Percentiles rank a stretch among this genome's conserved stretches.
These are phyloP conservation scores for Gryganskiella cystojenkinii DNA, from an alignment of 192 early-diverging fungal species.

Conservation along the genomic window DNA sequence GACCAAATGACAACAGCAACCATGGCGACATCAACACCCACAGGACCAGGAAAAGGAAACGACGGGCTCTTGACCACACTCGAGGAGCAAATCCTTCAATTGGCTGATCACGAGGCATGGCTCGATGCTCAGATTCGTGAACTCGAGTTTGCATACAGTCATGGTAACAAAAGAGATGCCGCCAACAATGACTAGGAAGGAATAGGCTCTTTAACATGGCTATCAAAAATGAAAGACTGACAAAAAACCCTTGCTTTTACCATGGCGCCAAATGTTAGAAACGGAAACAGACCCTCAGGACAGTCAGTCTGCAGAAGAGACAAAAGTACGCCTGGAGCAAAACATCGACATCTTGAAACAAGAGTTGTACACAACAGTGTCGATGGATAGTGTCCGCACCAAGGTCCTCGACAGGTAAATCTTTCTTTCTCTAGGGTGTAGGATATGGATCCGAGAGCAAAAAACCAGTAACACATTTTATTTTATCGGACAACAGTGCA, in stretches of 20 bases:
- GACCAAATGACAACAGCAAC: background rate
- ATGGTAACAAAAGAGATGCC: constrained; percentile 19
- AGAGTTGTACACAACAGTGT: constrained; percentile 4
- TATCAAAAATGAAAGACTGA: no score
- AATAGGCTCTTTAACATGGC: no score
- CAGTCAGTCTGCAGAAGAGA: background rate
- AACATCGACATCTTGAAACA: constrained; percentile 27
- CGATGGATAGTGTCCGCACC: constrained; percentile 9
- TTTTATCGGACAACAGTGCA: constrained; percentile 14
- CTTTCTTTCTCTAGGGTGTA: background rate
- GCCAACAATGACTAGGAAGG: no score
- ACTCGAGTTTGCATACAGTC: constrained; percentile 23
- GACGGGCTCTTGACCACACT: constrained; percentile 13
- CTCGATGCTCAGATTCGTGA: constrained; percentile 46
- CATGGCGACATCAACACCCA: background rate
- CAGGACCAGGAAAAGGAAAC: background rate
- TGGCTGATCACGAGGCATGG: constrained; percentile 46
- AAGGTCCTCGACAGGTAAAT: constrained; percentile 16
- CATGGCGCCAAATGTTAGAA: no score
- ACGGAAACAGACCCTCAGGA: background rate
- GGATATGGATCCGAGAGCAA: no score
- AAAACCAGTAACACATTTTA: no score
- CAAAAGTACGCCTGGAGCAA: background rate
- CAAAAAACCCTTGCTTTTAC: constrained; percentile 4
- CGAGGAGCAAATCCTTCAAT: constrained; percentile 36